phyloP scores from a whole-genome alignment of 371 early-diverging fungal genomes.

The Actinomortierella ambigua region DNA sequence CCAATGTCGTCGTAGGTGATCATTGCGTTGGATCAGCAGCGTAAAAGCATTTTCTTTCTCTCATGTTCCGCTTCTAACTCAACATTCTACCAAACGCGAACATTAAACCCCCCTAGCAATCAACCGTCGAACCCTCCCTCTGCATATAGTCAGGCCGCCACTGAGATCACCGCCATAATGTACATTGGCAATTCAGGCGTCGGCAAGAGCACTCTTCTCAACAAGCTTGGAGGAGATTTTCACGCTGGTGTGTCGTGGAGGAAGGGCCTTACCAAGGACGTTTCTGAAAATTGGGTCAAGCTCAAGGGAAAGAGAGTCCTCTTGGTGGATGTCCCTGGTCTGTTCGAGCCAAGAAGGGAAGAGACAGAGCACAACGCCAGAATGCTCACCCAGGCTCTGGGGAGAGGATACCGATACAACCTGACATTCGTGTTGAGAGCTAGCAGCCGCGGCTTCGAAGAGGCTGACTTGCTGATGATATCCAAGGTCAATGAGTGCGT shows the following conservation, averaged over 20 bases:
- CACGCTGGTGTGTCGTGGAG: slow-evolving; percentile 7
- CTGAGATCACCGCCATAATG: background rate
- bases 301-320: background rate
- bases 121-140: no score
- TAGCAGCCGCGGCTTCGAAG: slow-evolving; percentile 3
- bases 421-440: slow-evolving; percentile 15
- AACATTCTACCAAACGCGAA: no score
- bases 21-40: no score
- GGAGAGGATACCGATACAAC: slow-evolving; percentile 11
- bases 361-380: slow-evolving; percentile 2
- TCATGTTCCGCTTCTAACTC: no score
- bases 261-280: slow-evolving; percentile 7
- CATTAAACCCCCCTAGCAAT: no score
- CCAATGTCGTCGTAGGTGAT: no score
- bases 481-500: slow-evolving; percentile 14
- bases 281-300: background rate
- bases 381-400: slow-evolving; percentile 7
- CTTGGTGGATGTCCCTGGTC: slow-evolving; percentile 13
- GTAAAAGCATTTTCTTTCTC: no score
- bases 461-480: slow-evolving; percentile 11
- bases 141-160: no score
- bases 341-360: slow-evolving; percentile 10
- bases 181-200: slow-evolving; percentile 3
- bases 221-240: slow-evolving; percentile 1
- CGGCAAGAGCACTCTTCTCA: slow-evolving; percentile 10